Evolutionary conservation across 345 rosid species (phyloP).

Genomic region (Clarkia xantiana): DNA sequence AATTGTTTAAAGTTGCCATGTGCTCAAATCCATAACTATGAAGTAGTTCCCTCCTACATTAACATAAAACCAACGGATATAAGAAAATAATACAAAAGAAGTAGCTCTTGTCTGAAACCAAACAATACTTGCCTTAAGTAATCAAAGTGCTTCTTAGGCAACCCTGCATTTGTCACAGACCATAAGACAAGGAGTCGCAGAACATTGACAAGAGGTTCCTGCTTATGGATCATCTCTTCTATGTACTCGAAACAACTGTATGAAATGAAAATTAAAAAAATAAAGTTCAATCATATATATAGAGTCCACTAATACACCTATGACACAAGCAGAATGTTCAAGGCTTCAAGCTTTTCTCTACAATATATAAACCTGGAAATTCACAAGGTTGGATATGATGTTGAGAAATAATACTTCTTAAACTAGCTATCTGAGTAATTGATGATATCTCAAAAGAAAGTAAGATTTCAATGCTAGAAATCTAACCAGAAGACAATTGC

Average conservation of each 20-base stretch:
- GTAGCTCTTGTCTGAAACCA: constrained; percentile 5
- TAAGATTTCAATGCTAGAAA: neutral
- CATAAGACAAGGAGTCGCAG: constrained; percentile 67
- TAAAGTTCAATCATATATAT: neutral
- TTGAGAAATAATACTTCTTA: neutral
- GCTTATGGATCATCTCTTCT: constrained; percentile 95
- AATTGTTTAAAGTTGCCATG: constrained; percentile 57
- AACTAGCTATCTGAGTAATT: no score
- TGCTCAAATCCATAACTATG: constrained; percentile 99
- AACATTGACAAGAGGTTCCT: constrained; percentile 72
- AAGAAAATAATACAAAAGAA: constrained; percentile 1
- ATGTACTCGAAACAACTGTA: constrained; percentile 89
- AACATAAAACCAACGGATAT: constrained; percentile 2
- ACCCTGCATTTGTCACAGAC: constrained; percentile 77
- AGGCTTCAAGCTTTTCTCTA: neutral
- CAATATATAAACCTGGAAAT: neutral
- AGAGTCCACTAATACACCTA: neutral
- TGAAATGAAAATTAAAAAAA: no score
- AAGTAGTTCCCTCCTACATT: constrained; percentile 80
- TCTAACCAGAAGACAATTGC: neutral
- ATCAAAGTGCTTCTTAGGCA: constrained; percentile 86
- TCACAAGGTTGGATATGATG: neutral
- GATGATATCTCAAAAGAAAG: no score
- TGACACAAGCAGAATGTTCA: neutral
- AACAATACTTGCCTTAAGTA: constrained; percentile 61